Conservation (phyloP, 2,329 filamentous ascomycete genomes). For the Stemphylium beticola region DNA sequence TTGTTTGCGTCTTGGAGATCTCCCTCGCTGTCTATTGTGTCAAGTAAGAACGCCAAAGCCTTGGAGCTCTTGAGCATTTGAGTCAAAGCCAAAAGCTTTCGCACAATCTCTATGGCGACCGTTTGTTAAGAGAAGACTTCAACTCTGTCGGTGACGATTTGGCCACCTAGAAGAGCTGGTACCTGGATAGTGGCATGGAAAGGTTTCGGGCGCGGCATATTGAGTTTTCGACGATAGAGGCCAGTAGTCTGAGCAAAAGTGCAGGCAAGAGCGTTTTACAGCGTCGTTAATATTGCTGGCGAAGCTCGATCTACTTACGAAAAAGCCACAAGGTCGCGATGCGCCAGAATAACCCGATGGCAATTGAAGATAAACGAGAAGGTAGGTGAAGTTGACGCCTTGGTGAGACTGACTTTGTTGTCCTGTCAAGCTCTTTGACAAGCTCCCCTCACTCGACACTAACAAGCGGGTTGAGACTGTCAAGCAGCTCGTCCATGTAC, state of each 20-base stretch:
- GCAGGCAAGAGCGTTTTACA: too few relatives aligned
- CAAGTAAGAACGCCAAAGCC: conserved; percentile 2
- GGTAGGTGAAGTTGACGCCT: neutral
- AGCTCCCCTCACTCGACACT: neutral
- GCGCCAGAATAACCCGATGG: too few relatives aligned
- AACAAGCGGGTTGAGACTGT: conserved; percentile 14
- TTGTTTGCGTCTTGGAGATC: neutral
- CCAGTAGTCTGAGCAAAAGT: too few relatives aligned
- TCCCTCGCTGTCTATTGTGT: neutral
- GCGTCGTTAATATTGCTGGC: too few relatives aligned
- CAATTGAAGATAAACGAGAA: neutral
- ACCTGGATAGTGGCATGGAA: conserved; percentile 3
- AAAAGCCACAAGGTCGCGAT: too few relatives aligned
- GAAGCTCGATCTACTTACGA: too few relatives aligned
- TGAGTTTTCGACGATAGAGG: neutral
- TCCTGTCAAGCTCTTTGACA: neutral
- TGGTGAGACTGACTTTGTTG: neutral
- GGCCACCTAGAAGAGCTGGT: neutral
- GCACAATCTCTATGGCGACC: neutral
- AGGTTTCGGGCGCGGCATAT: neutral
- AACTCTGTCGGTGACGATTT: conserved; percentile 4
- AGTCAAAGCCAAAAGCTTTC: conserved; percentile 5
- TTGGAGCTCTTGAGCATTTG: conserved; percentile 1
- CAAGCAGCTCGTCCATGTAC: conserved; percentile 7
- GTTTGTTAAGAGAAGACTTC: neutral